Percentiles rank a stretch among this genome's conserved stretches.
These are phyloP conservation scores for Musa itinerans DNA, from an alignment of 176 grass and related monocot species.

Conservation along the genomic window DNA sequence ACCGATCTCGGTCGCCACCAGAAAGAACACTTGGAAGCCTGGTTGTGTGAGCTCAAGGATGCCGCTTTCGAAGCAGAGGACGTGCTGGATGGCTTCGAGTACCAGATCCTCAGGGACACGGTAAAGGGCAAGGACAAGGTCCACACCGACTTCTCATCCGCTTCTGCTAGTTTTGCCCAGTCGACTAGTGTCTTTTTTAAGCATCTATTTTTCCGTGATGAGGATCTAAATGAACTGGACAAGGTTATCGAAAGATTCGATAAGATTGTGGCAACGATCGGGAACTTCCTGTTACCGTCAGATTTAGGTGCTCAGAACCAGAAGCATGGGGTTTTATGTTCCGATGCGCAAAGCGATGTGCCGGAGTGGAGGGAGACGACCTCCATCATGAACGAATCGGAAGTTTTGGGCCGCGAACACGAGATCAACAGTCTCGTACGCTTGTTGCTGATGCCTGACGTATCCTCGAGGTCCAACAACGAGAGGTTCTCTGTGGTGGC, in stretches of 20 bases:
- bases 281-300: too few species aligned
- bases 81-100: constrained; percentile 24
- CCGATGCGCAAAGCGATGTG: neutral
- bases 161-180: neutral
- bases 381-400: constrained; percentile 1
- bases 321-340: too few species aligned
- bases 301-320: too few species aligned
- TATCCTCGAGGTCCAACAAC: neutral
- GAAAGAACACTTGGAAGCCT: neutral
- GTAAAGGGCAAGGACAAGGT: neutral
- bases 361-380: constrained; percentile 13
- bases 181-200: neutral
- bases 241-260: neutral
- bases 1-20: neutral
- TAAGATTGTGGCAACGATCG: neutral
- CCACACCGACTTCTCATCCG: neutral
- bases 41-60: constrained; percentile 7
- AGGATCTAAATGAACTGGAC: neutral
- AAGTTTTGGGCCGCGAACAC: constrained; percentile 23
- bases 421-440: constrained; percentile 15
- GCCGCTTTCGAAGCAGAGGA: constrained; percentile 24
- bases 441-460: neutral
- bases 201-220: neutral
- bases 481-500: constrained; percentile 19
- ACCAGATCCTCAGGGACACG: neutral